Base-by-base conservation (phyloP, 2,329 filamentous ascomycete genomes). In the Xylariaceae sp. region DNA sequence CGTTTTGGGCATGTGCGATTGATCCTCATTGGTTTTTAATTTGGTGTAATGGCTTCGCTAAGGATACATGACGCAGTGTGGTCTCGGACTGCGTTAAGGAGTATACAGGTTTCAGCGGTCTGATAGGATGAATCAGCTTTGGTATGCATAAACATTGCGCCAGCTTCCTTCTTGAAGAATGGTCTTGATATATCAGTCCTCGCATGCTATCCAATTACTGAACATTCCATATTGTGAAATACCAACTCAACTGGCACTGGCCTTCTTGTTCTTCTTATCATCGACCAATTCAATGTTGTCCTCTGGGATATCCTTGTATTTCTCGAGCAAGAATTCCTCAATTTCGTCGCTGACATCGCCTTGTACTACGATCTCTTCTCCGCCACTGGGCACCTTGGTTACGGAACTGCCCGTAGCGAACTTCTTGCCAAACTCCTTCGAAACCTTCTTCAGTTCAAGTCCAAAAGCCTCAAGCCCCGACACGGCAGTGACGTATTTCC, bases 401-500 rank as follows among this genome's bases (percentile, higher is more conserved):
- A 98, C 93, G 34, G 85, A 90, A 13, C 83, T 85, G 1, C 93
- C 93, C 9, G 93, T 97, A 22, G 93, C 93, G 61, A 98, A 97
- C 69, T 96, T 97, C 79, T 97, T 98, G 49, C 93, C 93, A 54
- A 97, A 83, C 60, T 97, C 93, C 73, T 97, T 97, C 44, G 90
- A 84, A 7, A 95, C 77, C 72, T 96, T 97, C 68, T 98, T 98
- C 59, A 96, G 76, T 42, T 97, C 91, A 32, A 97, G 66, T 0
- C 89, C 89, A 59, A 96, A 95, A 0, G 85, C 82, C 64, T 98
- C 93, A 16, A 98, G 74, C 0, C 93, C 93, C 6, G 81, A 81
- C n/a, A 98, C 83, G 13, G 90, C 85, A 1, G 93, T 98, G 41
- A 98, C 90, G 63, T 83, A 94, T 72, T 98, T 98, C 60, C 93